These are phyloP conservation scores for Sclerotinia minor DNA, from an alignment of 2,329 filamentous ascomycete species.

Conservation along the genomic window DNA sequence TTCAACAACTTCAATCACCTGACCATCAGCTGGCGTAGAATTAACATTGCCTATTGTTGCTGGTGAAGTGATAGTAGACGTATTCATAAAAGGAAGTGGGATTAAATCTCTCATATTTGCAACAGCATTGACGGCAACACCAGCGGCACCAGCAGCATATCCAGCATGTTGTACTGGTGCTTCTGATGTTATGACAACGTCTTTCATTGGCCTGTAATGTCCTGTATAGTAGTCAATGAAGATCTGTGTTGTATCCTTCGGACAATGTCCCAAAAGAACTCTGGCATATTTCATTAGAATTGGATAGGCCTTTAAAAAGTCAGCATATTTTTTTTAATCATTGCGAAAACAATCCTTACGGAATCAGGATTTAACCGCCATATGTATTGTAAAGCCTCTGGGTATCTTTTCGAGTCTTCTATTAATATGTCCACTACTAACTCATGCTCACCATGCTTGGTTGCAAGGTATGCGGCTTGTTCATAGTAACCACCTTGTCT, in stretches of 20 bases:
- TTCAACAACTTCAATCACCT: constrained; percentile 52
- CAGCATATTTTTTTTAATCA: constrained; percentile 8
- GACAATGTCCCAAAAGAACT: constrained; percentile 83
- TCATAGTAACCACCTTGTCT: constrained; percentile 95
- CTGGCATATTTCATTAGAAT: constrained; percentile 95
- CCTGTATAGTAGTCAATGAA: constrained; percentile 97
- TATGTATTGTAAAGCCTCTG: constrained; percentile 86
- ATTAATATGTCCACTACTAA: constrained; percentile 94
- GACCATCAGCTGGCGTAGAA: constrained; percentile 54
- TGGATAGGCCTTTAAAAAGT: constrained; percentile 65
- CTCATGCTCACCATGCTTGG: constrained; percentile 90
- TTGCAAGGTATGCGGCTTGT: constrained; percentile 92
- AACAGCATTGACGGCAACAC: constrained; percentile 69
- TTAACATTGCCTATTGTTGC: constrained; percentile 52
- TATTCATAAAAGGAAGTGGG: constrained; percentile 81
- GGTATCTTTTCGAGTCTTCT: constrained; percentile 89
- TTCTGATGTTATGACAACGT: constrained; percentile 45
- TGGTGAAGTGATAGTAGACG: constrained; percentile 56
- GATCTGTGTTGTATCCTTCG: constrained; percentile 76
- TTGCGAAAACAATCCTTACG: constrained; percentile 52
- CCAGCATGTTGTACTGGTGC: constrained; percentile 32
- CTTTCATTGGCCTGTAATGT: constrained; percentile 71
- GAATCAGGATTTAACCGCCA: constrained; percentile 79
- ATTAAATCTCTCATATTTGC: constrained; percentile 84
- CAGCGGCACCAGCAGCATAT: constrained; percentile 51